Conservation (phyloP, 306 rosid genomes). For the Inga laurina region DNA sequence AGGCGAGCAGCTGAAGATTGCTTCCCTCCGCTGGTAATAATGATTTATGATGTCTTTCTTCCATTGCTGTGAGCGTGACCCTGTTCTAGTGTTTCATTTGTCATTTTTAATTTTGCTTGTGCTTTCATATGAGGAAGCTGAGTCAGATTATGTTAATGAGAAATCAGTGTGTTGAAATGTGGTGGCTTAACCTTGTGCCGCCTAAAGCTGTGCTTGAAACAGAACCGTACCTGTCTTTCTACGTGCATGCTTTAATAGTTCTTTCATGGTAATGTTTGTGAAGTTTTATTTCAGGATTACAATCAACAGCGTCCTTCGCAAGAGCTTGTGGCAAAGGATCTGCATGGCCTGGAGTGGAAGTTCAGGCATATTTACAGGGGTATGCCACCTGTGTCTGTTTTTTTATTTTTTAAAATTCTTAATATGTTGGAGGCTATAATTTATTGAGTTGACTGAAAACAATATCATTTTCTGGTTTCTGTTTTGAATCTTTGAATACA, state of each 20-base stretch:
- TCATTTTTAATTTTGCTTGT: slow-evolving; percentile 8
- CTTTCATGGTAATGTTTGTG: slow-evolving; percentile 3
- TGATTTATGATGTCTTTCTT: neutral
- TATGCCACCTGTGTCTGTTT: slow-evolving; percentile 26
- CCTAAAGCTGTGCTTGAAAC: neutral
- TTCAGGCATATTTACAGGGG: slow-evolving; percentile 96
- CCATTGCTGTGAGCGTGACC: neutral
- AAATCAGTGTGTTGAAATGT: neutral
- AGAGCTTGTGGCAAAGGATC: slow-evolving; percentile 96
- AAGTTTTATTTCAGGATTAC: slow-evolving; percentile 64
- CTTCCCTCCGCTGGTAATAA: slow-evolving; percentile 90
- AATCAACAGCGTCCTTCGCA: slow-evolving; percentile 94
- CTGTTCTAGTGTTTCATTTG: neutral
- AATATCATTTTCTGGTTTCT: neutral
- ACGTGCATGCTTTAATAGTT: neutral
- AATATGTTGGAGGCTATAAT: neutral
- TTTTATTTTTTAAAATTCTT: no score
- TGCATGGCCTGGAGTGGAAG: slow-evolving; percentile 90
- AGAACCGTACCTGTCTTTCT: neutral
- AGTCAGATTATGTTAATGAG: neutral
- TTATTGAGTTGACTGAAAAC: neutral
- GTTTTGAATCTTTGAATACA: neutral
- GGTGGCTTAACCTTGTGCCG: neutral
- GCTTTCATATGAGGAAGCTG: slow-evolving; percentile 1
- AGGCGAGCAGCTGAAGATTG: slow-evolving; percentile 99